Evolutionary conservation across 2,329 filamentous ascomycete species (phyloP).

Genomic region (Fusarium camptoceras): DNA sequence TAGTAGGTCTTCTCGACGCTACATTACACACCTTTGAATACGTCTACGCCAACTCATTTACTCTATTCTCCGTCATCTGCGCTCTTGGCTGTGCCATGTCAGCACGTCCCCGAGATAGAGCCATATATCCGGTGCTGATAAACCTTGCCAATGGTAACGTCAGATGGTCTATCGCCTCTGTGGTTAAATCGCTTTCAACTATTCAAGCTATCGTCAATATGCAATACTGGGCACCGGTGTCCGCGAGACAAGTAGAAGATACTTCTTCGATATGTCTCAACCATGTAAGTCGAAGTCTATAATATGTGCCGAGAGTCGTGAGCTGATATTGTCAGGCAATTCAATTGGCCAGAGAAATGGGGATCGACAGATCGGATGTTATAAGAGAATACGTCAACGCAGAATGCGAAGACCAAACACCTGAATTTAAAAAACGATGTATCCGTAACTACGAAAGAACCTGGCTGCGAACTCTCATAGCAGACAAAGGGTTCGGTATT

Average conservation of each 20-base stretch:
- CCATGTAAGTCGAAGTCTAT: background rate
- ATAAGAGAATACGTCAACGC: conserved; percentile 13
- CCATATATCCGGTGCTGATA: conserved; percentile 10
- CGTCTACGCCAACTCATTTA: conserved; percentile 17
- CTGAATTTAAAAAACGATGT: background rate
- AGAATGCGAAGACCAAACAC: background rate
- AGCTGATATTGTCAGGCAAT: background rate
- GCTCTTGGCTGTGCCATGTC: conserved; percentile 16
- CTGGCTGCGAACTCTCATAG: conserved; percentile 7
- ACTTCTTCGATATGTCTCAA: conserved; percentile 7
- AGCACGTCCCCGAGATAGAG: conserved; percentile 10
- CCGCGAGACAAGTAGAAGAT: conserved; percentile 7
- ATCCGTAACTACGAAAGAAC: conserved; percentile 18
- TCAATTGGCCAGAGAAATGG: conserved; percentile 13
- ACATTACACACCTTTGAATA: conserved; percentile 16
- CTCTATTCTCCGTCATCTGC: conserved; percentile 13
- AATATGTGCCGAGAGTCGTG: accelerated
- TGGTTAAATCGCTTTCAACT: conserved; percentile 2
- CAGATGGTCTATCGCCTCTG: conserved; percentile 14
- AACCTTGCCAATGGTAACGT: conserved; percentile 5
- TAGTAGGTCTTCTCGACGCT: conserved; percentile 11
- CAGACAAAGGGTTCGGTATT: conserved; percentile 18
- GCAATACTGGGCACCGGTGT: conserved; percentile 16
- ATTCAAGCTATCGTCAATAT: conserved; percentile 16
- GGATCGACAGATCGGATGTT: background rate